Percentiles rank a stretch among this genome's conserved stretches.
Conservation (phyloP, 805 yeast genomes). For the Starmerella floricola region DNA sequence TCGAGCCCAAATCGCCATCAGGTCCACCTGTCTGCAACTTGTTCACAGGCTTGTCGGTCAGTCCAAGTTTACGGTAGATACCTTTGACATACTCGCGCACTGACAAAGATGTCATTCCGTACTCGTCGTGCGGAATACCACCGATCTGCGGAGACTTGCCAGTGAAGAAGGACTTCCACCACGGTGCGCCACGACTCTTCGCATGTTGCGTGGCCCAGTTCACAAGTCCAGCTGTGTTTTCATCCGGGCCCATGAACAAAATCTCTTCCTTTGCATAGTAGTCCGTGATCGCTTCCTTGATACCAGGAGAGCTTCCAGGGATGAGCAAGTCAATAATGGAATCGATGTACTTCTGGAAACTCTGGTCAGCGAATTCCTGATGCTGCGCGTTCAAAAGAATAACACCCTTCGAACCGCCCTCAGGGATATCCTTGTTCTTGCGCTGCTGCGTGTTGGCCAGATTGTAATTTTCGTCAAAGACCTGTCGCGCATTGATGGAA, state of each 20-base stretch:
- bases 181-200: slow-evolving; percentile 77
- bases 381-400: slow-evolving; percentile 60
- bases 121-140: slow-evolving; percentile 96
- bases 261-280: slow-evolving; percentile 76
- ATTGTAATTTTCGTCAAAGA: slow-evolving; percentile 93
- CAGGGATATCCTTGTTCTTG: slow-evolving; percentile 96
- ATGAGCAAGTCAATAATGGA: slow-evolving; percentile 75
- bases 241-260: slow-evolving; percentile 97
- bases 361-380: slow-evolving; percentile 67
- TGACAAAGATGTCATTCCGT: slow-evolving; percentile 94
- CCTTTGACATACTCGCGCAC: slow-evolving; percentile 85
- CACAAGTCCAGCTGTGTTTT: slow-evolving; percentile 89
- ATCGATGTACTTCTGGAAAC: slow-evolving; percentile 88
- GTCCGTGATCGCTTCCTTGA: slow-evolving; percentile 75
- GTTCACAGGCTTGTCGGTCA: slow-evolving; percentile 46
- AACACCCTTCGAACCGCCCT: slow-evolving; percentile 98
- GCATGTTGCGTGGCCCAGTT: slow-evolving; percentile 98
- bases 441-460: slow-evolving; percentile 93
- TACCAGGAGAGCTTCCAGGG: slow-evolving; percentile 56
- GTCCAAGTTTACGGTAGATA: slow-evolving; percentile 63
- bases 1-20: slow-evolving; percentile 94
- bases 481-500: slow-evolving; percentile 67
- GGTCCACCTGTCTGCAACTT: slow-evolving; percentile 98
- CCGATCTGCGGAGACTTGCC: slow-evolving; percentile 88
- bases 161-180: slow-evolving; percentile 98